Base-by-base conservation (phyloP, 164 flowering plant species). In the Umbellularia californica region DNA sequence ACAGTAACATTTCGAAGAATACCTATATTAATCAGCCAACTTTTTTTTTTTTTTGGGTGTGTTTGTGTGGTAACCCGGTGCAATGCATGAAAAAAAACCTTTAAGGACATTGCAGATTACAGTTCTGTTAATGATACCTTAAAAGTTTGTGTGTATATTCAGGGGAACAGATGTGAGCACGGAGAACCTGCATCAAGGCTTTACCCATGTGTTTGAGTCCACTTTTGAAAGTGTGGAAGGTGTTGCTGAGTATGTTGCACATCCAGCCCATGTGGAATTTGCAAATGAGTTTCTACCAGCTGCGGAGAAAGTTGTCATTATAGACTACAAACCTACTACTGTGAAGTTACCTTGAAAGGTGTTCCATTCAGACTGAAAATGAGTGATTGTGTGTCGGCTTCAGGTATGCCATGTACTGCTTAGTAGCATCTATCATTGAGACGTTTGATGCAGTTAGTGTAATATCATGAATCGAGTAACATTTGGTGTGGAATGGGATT, bases 151-250 rank as follows among this genome's bases (percentile, higher is more conserved):
- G 25, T 24, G 74, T 28, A 22, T 22, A 66, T 74, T 4, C 35
- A 90, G 97, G 95, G 97, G 97, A 2, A 89, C 64, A 28, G 91
- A 93, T 79, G 93, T 91, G 81, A 90, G 97, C 79, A 41, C 74
- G 25, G 97, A 91, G 83, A 93, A 93, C 77, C 13, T 88, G 80
- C 93, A 93, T 76, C 93, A 88, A 72, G 97, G 96, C 13, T 91
- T 86, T 83, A 93, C 96, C 73, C 97, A 93, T 68, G 81, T 93
- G 30, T 93, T 93, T 47, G 94, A 90, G 76, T 91, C 94, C 19
- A 88, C 90, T 20, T 93, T 93, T 70, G 96, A 93, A 75, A 91
- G 86, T 50, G 70, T 78, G 1, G 89, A 93, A 79, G 94, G 93
- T 0, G 69, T 93, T 33, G 91, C 95, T 1, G 93, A 90, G 79